A percentile compares a stretch with the other conserved stretches of the same genome.
Conservation (phyloP, 2,329 filamentous ascomycete genomes). For the Colletotrichum viniferum region DNA sequence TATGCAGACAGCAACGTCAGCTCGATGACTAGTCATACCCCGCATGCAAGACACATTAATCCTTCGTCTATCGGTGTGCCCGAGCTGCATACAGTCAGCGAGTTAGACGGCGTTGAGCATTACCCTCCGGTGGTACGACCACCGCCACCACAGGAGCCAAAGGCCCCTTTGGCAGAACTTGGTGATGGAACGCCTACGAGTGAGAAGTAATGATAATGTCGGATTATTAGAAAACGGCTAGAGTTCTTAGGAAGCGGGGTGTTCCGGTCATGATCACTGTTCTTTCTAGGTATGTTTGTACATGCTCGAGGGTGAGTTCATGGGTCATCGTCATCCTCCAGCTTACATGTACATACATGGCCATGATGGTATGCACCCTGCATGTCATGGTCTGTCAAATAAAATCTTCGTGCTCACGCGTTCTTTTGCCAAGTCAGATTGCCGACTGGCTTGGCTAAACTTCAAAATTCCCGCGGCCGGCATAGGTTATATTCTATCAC, state of each 20-base stretch:
- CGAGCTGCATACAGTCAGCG: conserved; percentile 10
- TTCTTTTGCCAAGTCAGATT: not conserved
- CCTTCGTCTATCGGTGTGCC: not conserved
- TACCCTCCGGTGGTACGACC: not conserved
- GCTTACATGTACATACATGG: not conserved
- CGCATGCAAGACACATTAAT: not conserved
- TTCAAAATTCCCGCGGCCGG: not conserved
- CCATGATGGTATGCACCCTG: not conserved
- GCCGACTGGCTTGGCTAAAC: not conserved
- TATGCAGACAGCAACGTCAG: conserved; percentile 11
- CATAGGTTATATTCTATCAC: not conserved
- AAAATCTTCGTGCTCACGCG: not conserved
- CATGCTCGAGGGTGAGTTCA: not conserved
- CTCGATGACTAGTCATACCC: not conserved
- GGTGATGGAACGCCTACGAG: not conserved
- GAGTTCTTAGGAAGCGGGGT: not conserved
- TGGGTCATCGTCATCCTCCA: not conserved
- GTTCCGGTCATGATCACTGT: not conserved
- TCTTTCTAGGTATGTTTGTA: not conserved
- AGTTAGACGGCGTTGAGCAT: not conserved
- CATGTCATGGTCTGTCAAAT: not conserved
- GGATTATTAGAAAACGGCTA: too few species aligned
- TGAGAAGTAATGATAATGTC: not conserved
- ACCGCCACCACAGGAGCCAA: not conserved
- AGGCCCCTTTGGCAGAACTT: not conserved